Percentiles rank a stretch among this genome's conserved stretches.
Evolutionary conservation across 257 asterid genomes (phyloP).

Genomic region (Capsicum pubescens): DNA sequence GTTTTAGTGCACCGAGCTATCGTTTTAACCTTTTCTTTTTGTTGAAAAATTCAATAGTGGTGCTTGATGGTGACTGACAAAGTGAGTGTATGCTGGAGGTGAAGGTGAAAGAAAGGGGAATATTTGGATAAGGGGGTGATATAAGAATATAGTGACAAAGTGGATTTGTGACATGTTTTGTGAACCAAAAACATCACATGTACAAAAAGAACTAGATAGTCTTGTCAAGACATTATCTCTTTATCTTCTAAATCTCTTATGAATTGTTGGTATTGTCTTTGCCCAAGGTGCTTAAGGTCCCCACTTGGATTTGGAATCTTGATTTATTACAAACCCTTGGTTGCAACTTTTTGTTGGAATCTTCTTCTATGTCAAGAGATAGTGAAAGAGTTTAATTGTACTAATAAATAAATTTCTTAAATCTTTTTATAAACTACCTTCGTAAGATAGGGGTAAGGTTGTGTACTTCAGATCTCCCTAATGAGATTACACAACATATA

Average conservation of each 20-base stretch:
- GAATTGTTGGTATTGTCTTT: conserved; percentile 24
- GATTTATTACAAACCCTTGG: not conserved
- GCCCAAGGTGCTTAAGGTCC: not conserved
- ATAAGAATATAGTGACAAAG: not conserved
- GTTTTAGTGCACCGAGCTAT: no score
- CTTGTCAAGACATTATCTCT: conserved; percentile 25
- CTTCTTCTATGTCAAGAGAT: not conserved
- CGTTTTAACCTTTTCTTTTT: not conserved
- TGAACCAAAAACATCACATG: conserved; percentile 20
- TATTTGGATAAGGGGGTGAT: not conserved
- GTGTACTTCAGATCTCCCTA: not conserved
- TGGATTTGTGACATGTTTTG: conserved; percentile 18
- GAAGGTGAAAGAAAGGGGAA: conserved; percentile 7
- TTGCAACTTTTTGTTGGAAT: conserved; percentile 22
- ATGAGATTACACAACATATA: no score
- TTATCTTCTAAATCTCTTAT: not conserved
- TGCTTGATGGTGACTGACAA: conserved; percentile 19
- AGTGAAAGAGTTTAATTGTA: not conserved
- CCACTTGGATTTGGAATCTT: conserved; percentile 31
- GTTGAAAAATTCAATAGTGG: not conserved
- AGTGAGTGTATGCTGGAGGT: conserved; percentile 5
- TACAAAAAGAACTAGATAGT: conserved; percentile 18
- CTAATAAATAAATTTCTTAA: no score
- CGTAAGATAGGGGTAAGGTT: not conserved
- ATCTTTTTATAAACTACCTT: no score